Base-by-base conservation (phyloP, 2,329 filamentous ascomycete species). In the Cytospora piceicola region DNA sequence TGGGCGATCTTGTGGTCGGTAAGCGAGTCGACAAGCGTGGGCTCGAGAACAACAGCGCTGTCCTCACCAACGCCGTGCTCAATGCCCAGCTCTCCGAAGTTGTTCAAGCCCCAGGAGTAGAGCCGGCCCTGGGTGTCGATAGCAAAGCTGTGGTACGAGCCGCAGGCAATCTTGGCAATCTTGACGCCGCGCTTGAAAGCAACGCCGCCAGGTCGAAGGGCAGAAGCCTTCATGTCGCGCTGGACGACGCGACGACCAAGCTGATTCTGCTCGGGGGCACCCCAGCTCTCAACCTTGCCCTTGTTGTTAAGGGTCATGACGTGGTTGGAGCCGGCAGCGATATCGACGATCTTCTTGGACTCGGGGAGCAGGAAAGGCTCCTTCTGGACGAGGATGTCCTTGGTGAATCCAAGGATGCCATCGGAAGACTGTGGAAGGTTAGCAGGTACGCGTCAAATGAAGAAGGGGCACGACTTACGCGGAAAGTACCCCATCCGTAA, bases 61-160 rank as follows among this genome's bases (percentile, higher is more conserved):
- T 90, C 87, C 65, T 89, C 85, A 30, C 88, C 89, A 15, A 85
- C 88, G 61, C 83, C 82, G 55, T 86, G 83, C n/a, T 82, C 80
- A 66, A 75, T 71, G 67, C 90, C 92, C 20, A 91, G 91, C 79
- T 96, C 89, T 68, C 90, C 91, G 76, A 91, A 96, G 78, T 91
- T 93, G 83, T 96, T 96, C 34, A 94, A 81, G 29, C 93, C 93
- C 92, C 93, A 96, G 0, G 88, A 86, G 77, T 88, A 95, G 36
- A 94, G 89, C 29, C 85, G 83, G 46, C 88, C 91, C 17, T 86
- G 84, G 64, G 85, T 83, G 76, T 90, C 87, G 55, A 96, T 82
- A n/a, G 91, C 92, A 71, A 96, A 94, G 71, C 88, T 91, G 80
- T 96, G 92, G 77, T 94, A 94, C 17, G 89, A 87, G 53, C 93